phyloP scores from a whole-genome alignment of 2,329 filamentous ascomycete species.

The Aureobasidium sp. region DNA sequence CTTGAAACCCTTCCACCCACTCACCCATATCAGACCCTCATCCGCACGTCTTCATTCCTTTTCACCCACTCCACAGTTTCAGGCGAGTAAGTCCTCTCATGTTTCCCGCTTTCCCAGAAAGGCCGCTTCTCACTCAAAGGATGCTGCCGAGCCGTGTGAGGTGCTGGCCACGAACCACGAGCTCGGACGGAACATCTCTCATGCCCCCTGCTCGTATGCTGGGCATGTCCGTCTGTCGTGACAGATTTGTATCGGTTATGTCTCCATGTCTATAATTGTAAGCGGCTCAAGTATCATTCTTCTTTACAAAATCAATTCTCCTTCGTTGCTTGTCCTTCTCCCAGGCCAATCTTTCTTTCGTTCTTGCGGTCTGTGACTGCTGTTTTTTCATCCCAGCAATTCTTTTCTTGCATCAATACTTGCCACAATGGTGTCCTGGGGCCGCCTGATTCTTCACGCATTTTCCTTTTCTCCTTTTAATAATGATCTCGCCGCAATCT shows the following conservation, averaged over 20 bases:
- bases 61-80: not conserved
- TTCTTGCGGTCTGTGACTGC: not conserved
- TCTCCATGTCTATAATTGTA: slow-evolving; percentile 4
- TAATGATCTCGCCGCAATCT: not conserved
- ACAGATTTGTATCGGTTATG: slow-evolving; percentile 6
- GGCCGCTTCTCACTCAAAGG: no score
- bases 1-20: not conserved
- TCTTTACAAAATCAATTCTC: not conserved
- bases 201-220: not conserved
- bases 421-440: not conserved
- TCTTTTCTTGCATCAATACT: not conserved
- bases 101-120: not conserved
- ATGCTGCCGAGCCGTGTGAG: not conserved
- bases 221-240: not conserved
- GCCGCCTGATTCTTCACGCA: slow-evolving; percentile 6
- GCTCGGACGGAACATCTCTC: not conserved
- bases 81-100: not conserved
- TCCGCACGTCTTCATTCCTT: not conserved
- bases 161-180: not conserved
- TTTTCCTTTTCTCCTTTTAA: not conserved
- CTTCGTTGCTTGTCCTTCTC: not conserved
- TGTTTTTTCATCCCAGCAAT: not conserved
- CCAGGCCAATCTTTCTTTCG: not conserved
- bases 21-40: not conserved
- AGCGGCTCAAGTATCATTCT: not conserved